A percentile compares a stretch with the other conserved stretches of the same genome.
These are phyloP conservation scores for Phialophora chinensis DNA, from an alignment of 2,329 filamentous ascomycete species.

Conservation along the genomic window DNA sequence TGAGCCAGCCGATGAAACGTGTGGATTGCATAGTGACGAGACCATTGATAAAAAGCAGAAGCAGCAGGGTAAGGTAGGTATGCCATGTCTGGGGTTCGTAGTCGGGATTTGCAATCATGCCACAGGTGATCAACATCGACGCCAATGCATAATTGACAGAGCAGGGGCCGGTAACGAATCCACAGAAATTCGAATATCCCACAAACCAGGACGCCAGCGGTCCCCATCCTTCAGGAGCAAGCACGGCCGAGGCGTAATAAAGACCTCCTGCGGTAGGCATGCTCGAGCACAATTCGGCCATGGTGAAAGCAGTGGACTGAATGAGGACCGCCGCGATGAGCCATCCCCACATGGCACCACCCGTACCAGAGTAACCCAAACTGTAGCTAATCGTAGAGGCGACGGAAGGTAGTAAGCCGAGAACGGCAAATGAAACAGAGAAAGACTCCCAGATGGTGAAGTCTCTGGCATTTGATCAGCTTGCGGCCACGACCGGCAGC, in stretches of 20 bases:
- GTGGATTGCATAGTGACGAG: conserved; percentile 46
- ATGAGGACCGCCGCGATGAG: conserved; percentile 44
- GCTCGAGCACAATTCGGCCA: conserved; percentile 46
- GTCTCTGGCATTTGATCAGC: conserved; percentile 36
- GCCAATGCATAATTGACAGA: conserved; percentile 47
- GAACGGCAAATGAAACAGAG: conserved; percentile 46
- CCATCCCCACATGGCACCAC: conserved; percentile 45
- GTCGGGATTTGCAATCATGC: conserved; percentile 43
- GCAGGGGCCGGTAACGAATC: conserved; percentile 43
- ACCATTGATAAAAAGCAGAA: conserved; percentile 44
- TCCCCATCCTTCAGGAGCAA: conserved; percentile 44
- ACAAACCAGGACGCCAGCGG: conserved; percentile 39
- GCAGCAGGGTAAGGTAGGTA: conserved; percentile 44
- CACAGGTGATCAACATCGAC: conserved; percentile 46
- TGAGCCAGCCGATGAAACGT: conserved; percentile 46
- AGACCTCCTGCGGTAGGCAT: conserved; percentile 47
- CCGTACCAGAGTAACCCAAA: conserved; percentile 45
- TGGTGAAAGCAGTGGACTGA: conserved; percentile 44
- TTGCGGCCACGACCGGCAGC: neutral
- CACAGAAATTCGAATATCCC: conserved; percentile 42
- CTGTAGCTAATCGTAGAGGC: conserved; percentile 47
- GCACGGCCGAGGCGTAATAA: conserved; percentile 44
- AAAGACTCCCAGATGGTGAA: conserved; percentile 46
- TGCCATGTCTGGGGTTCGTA: conserved; percentile 46
- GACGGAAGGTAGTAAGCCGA: conserved; percentile 49